Percentiles rank a stretch among this genome's conserved stretches.
phyloP scores from a whole-genome alignment of 148 eudicot species.

The Cornus florida region DNA sequence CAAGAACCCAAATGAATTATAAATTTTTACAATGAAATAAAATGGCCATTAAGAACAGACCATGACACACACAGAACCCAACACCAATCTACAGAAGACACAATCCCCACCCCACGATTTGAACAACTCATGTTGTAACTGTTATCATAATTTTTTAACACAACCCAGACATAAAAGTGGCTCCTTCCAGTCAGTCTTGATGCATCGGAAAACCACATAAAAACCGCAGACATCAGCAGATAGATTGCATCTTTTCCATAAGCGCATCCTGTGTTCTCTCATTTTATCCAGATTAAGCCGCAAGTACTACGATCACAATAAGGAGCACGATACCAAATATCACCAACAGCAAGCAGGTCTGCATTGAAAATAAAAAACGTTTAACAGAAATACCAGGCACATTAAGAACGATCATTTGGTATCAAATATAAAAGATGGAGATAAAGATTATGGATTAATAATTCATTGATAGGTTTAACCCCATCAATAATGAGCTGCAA shows the following conservation, averaged over 20 bases:
- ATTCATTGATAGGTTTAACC: background rate
- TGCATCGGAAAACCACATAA: background rate
- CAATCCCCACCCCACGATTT: background rate
- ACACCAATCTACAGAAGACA: slow-evolving; percentile 5
- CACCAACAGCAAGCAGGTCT: slow-evolving; percentile 87
- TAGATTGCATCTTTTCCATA: background rate
- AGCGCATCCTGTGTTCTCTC: background rate
- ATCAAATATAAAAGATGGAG: background rate
- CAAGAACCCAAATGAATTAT: background rate
- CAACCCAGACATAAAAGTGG: background rate
- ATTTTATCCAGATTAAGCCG: slow-evolving; percentile 31
- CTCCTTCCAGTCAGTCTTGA: background rate
- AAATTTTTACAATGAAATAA: background rate
- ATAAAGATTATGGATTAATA: background rate
- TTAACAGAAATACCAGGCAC: background rate
- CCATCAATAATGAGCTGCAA: background rate
- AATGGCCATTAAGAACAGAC: background rate
- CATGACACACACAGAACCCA: background rate
- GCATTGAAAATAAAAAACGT: slow-evolving; percentile 17
- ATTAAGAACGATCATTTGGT: background rate
- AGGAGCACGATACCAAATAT: slow-evolving; percentile 73
- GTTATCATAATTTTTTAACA: background rate
- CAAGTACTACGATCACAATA: slow-evolving; percentile 59
- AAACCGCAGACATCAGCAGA: background rate
- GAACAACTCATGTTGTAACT: background rate